phyloP scores from a whole-genome alignment of 306 rosid species.

The Erythrophleum fordii region DNA sequence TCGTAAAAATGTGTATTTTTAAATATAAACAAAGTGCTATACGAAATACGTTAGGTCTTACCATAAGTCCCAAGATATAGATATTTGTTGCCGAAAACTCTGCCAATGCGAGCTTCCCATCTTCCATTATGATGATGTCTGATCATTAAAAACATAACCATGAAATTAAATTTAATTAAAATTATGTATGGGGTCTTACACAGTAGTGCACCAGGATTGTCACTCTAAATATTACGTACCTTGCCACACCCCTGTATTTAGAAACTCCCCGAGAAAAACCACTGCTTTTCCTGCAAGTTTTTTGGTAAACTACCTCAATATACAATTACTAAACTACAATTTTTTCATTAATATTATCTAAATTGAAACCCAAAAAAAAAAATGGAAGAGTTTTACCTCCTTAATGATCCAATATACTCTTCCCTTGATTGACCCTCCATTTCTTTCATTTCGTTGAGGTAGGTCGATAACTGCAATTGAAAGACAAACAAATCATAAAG shows the following conservation, averaged over 20 bases:
- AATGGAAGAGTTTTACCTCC: slow-evolving; percentile 55
- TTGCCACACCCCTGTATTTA: slow-evolving; percentile 93
- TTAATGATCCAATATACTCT: slow-evolving; percentile 85
- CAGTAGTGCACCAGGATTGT: no score
- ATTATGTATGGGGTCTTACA: not conserved
- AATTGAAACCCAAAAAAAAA: not conserved
- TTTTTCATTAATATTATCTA: not conserved
- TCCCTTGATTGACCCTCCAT: slow-evolving; percentile 89
- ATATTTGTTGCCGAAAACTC: slow-evolving; percentile 92
- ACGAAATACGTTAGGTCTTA: not conserved
- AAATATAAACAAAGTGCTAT: no score
- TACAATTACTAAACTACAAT: not conserved
- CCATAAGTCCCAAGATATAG: slow-evolving; percentile 96
- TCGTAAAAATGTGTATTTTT: no score
- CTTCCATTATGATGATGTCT: slow-evolving; percentile 98
- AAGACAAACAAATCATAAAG: not conserved
- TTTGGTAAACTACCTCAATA: not conserved
- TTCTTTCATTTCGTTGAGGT: slow-evolving; percentile 65
- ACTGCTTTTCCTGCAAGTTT: slow-evolving; percentile 77
- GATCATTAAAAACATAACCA: not conserved
- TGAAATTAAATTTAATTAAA: not conserved
- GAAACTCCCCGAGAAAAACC: slow-evolving; percentile 98
- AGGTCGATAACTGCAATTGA: slow-evolving; percentile 56
- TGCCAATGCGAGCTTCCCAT: slow-evolving; percentile 97
- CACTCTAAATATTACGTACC: slow-evolving; percentile 46